Conservation (phyloP, 306 rosid genomes). For the Sesbania bispinosa region DNA sequence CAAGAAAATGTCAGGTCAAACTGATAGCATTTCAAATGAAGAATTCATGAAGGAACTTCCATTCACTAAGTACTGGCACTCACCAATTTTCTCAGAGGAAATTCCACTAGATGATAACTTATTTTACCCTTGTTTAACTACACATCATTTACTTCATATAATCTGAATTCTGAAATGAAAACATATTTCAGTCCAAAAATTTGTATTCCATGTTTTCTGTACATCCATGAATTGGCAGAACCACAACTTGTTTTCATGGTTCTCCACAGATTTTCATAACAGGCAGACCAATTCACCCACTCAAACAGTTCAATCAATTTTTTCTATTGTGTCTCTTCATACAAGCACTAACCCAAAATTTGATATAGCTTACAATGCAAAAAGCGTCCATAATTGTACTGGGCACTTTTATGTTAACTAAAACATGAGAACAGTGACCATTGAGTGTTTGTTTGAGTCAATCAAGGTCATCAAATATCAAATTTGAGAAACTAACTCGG, state of each 20-base stretch:
- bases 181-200: not conserved
- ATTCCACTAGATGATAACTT: not conserved
- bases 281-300: not conserved
- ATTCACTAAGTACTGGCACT: not conserved
- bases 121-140: not conserved
- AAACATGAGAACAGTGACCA: no score
- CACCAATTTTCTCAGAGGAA: not conserved
- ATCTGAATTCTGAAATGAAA: slow-evolving; percentile 4
- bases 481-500: no score
- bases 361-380: no score
- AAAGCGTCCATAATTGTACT: no score
- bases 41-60: not conserved
- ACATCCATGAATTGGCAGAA: not conserved
- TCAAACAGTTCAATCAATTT: not conserved
- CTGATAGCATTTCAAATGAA: not conserved
- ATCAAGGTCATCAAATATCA: no score
- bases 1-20: not conserved
- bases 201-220: not conserved
- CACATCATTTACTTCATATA: not conserved
- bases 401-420: no score
- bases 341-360: no score
- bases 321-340: no score
- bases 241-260: not conserved
- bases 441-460: no score
- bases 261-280: no score